A percentile compares a stretch with the other conserved stretches of the same genome.
phyloP scores from a whole-genome alignment of 148 eudicot species.

The Polygonum maritimum region DNA sequence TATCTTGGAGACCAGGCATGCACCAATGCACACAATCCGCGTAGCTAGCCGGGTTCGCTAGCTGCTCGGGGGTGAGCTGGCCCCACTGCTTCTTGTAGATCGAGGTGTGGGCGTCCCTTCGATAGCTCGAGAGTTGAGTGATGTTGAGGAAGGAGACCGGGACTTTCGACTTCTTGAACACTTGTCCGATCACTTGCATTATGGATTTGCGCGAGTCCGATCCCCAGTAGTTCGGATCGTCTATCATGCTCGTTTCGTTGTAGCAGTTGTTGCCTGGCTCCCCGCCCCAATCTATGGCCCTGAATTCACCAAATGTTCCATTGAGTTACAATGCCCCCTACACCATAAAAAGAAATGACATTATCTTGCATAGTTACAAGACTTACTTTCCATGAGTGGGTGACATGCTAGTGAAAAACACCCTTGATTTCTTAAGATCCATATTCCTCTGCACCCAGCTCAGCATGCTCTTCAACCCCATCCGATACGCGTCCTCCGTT shows the following conservation, averaged over 20 bases:
- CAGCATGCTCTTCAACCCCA: conserved; percentile 91
- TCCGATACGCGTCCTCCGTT: conserved; percentile 81
- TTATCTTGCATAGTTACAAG: too few species aligned
- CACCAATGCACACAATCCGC: conserved; percentile 98
- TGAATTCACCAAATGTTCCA: conserved; percentile 10
- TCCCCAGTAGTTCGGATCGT: conserved; percentile 74
- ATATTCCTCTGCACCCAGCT: conserved; percentile 81
- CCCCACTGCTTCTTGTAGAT: conserved; percentile 89
- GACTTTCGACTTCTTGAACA: conserved; percentile 38
- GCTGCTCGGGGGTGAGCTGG: conserved; percentile 61
- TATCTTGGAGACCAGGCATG: conserved; percentile 84
- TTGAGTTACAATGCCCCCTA: too few species aligned
- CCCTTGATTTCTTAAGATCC: conserved; percentile 20
- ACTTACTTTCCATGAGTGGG: conserved; percentile 84
- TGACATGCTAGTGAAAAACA: conserved; percentile 13
- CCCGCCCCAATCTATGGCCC: conserved; percentile 83
- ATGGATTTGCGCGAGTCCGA: conserved; percentile 49
- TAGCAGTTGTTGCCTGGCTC: conserved; percentile 63
- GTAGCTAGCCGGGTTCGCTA: conserved; percentile 66
- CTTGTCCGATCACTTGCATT: conserved; percentile 70
- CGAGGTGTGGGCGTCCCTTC: conserved; percentile 88
- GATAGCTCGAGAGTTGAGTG: conserved; percentile 62
- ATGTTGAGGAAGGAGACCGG: conserved; percentile 81
- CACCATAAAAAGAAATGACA: too few species aligned
- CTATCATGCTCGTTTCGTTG: conserved; percentile 57